These are phyloP conservation scores for Globisporangium canariense DNA, from an alignment of 352 stramenopile genomes.

Conservation along the genomic window DNA sequence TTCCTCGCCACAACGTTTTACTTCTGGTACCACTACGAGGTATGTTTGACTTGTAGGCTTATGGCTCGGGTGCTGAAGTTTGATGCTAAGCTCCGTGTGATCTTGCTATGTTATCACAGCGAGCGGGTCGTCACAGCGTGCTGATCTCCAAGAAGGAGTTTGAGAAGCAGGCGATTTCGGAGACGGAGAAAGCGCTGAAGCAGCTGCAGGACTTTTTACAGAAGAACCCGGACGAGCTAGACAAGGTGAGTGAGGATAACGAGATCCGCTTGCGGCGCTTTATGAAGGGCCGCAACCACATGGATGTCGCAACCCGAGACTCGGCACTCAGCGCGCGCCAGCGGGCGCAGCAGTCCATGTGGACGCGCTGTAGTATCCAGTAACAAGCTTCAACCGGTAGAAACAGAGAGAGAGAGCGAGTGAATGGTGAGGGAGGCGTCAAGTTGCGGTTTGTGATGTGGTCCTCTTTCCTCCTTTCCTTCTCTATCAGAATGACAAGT, in stretches of 20 bases:
- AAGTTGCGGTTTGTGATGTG: conserved; percentile 4
- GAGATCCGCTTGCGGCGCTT: conserved; percentile 80
- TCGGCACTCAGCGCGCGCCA: conserved; percentile 24
- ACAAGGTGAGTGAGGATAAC: conserved; percentile 79
- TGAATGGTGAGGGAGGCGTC: background rate
- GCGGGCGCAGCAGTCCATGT: conserved; percentile 30
- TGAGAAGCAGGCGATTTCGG: conserved; percentile 54
- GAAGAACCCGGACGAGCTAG: conserved; percentile 66
- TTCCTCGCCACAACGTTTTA: conserved; percentile 64
- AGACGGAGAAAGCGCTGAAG: conserved; percentile 74
- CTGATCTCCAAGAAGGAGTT: conserved; percentile 79
- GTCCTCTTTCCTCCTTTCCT: background rate
- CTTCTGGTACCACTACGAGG: conserved; percentile 85
- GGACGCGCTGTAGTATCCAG: conserved; percentile 50
- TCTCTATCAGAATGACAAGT: conserved; percentile 4
- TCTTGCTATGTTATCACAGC: conserved; percentile 4
- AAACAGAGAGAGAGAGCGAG: background rate
- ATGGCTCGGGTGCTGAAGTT: conserved; percentile 15
- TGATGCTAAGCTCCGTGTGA: conserved; percentile 9
- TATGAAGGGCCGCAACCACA: conserved; percentile 68
- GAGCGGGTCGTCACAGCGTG: conserved; percentile 47
- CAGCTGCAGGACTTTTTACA: conserved; percentile 63
- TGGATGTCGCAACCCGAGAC: conserved; percentile 61
- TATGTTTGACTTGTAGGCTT: conserved; percentile 10
- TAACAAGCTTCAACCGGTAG: conserved; percentile 19